Percentiles rank a stretch among this genome's conserved stretches.
Evolutionary conservation across 768 basidiomycete species (phyloP).

Genomic region (Termitomyces sp.): DNA sequence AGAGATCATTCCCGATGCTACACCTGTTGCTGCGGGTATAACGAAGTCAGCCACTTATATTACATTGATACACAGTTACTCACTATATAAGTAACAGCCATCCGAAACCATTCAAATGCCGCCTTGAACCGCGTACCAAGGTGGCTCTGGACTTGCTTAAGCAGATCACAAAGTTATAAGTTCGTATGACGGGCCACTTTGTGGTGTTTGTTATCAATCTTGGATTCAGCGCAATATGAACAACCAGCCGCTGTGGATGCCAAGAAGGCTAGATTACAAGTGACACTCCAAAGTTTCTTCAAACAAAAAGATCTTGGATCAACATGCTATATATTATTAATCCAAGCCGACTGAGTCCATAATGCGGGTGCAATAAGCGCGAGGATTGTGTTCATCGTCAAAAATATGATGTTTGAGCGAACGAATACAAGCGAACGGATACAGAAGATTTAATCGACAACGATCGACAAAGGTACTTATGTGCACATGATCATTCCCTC

Average conservation of each 20-base stretch:
- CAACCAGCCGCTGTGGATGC: neutral
- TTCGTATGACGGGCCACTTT: neutral
- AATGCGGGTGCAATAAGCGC: neutral
- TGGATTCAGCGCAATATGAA: neutral
- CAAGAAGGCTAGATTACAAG: neutral
- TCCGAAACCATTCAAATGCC: conserved; percentile 21
- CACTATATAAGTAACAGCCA: conserved; percentile 12
- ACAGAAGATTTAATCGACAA: no score
- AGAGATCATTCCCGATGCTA: conserved; percentile 8
- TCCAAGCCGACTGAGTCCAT: neutral
- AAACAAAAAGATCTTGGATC: neutral
- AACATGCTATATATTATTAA: neutral
- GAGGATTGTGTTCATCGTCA: neutral
- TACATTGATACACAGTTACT: neutral
- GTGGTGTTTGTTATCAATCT: neutral
- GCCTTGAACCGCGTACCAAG: conserved; percentile 16
- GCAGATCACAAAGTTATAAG: neutral
- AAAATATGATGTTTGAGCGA: neutral
- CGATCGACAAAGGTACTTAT: no score
- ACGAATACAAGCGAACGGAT: neutral
- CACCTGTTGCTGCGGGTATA: neutral
- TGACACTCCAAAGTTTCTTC: neutral
- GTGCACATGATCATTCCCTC: conserved; percentile 14
- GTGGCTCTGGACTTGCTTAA: neutral
- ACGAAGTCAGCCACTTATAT: neutral